These are phyloP conservation scores for Arabis hirsuta DNA, from an alignment of 345 rosid genomes.

Conservation along the genomic window DNA sequence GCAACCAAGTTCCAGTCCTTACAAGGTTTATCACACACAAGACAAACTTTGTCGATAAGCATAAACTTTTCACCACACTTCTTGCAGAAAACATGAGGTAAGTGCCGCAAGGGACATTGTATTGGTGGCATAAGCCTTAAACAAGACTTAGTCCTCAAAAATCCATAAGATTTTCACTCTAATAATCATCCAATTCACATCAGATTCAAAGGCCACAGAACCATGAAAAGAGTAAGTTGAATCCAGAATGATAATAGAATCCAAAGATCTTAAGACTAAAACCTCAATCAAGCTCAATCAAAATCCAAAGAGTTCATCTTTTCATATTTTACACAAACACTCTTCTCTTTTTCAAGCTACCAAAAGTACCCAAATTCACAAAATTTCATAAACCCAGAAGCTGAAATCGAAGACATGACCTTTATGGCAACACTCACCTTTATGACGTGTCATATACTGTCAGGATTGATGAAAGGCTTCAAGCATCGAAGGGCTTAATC, in stretches of 20 bases:
- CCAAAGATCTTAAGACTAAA: constrained; percentile 9
- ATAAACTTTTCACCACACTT: constrained; percentile 86
- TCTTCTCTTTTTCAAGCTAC: not conserved
- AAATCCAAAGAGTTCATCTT: not conserved
- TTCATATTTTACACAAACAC: not conserved
- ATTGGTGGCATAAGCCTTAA: constrained; percentile 49
- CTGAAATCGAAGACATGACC: not conserved
- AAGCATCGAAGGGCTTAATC: too few relatives aligned
- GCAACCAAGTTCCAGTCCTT: constrained; percentile 77
- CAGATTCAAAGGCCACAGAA: not conserved
- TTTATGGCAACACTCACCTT: too few relatives aligned
- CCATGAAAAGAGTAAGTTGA: not conserved
- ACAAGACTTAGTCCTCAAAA: too few relatives aligned
- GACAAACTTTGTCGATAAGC: constrained; percentile 75
- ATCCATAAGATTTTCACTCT: too few relatives aligned
- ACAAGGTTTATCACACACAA: constrained; percentile 74
- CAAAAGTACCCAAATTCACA: not conserved
- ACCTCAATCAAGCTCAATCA: constrained; percentile 13
- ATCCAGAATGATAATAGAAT: not conserved
- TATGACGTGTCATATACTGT: too few relatives aligned
- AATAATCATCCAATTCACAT: too few relatives aligned
- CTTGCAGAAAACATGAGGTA: constrained; percentile 94
- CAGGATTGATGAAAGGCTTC: too few relatives aligned
- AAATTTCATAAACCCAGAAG: not conserved
- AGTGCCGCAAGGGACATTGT: constrained; percentile 72